Evolutionary conservation across 2,329 filamentous ascomycete species (phyloP).

Genomic region (Neonectria hederae): DNA sequence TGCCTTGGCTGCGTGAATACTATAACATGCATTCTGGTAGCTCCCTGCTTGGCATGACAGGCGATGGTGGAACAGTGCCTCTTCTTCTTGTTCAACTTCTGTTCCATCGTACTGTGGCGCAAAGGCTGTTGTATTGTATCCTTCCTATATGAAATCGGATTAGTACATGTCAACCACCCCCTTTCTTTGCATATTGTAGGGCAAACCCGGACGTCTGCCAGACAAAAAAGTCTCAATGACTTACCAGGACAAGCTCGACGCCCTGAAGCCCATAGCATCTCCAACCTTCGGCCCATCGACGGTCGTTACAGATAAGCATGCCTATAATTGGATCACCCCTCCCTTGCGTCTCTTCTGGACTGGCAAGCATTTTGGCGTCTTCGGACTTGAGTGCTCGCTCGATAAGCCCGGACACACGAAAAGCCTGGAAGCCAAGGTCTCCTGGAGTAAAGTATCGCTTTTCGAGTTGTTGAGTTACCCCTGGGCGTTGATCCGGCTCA

Average conservation of each 20-base stretch:
- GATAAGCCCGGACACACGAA: constrained; percentile 59
- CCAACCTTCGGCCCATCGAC: constrained; percentile 64
- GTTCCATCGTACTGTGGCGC: constrained; percentile 53
- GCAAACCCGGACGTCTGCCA: too few relatives aligned
- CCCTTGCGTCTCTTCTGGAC: constrained; percentile 2
- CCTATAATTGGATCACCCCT: constrained; percentile 62
- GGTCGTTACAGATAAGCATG: constrained; percentile 66
- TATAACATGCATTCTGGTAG: constrained; percentile 63
- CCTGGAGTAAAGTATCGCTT: constrained; percentile 65
- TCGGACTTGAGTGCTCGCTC: constrained; percentile 41
- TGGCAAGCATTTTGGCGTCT: constrained; percentile 27
- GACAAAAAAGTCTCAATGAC: not conserved
- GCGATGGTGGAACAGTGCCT: constrained; percentile 62
- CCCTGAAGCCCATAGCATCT: constrained; percentile 59
- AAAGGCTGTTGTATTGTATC: constrained; percentile 62
- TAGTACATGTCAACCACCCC: constrained; percentile 6
- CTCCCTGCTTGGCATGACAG: constrained; percentile 62
- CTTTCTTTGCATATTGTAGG: not conserved
- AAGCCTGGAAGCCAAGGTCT: constrained; percentile 62
- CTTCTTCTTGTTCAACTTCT: constrained; percentile 52
- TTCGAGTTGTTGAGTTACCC: constrained; percentile 63
- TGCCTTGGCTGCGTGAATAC: constrained; percentile 58
- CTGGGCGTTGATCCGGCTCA: constrained; percentile 59
- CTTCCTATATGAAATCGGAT: constrained; percentile 33
- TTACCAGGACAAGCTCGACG: constrained; percentile 41